Percentiles rank a stretch among this genome's conserved stretches.
Evolutionary conservation across 2,329 filamentous ascomycete species (phyloP).

Genomic region (Xylaria sp.): DNA sequence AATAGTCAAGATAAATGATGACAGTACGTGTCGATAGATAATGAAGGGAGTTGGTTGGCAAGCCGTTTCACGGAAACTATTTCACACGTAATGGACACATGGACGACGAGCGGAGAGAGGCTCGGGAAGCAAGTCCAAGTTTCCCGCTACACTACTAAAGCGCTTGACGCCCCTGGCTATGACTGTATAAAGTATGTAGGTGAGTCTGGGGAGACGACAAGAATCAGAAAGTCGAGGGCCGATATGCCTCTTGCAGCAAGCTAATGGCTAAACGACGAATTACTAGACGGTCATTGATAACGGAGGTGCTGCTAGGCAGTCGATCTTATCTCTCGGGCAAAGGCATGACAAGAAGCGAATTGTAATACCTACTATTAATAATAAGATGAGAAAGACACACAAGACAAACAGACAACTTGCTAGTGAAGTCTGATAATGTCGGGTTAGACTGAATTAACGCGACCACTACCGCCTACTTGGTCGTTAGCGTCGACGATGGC

Average conservation of each 20-base stretch:
- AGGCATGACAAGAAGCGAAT: slow-evolving; percentile 41
- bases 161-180: slow-evolving; percentile 16
- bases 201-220: slow-evolving; percentile 17
- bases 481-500: slow-evolving; percentile 15
- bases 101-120: slow-evolving; percentile 9
- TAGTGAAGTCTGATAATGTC: slow-evolving; percentile 25
- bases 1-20: slow-evolving; percentile 1
- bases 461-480: slow-evolving; percentile 19
- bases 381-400: slow-evolving; percentile 11
- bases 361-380: slow-evolving; percentile 34
- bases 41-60: slow-evolving; percentile 10
- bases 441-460: slow-evolving; percentile 7
- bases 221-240: slow-evolving; percentile 20
- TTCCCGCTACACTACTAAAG: slow-evolving; percentile 22
- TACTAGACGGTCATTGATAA: slow-evolving; percentile 40
- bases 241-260: slow-evolving; percentile 34
- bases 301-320: slow-evolving; percentile 14
- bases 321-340: slow-evolving; percentile 40
- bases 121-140: slow-evolving; percentile 11
- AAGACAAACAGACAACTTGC: slow-evolving; percentile 18
- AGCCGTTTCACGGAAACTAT: slow-evolving; percentile 10
- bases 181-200: slow-evolving; percentile 25
- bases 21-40: slow-evolving; percentile 9
- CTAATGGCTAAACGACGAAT: slow-evolving; percentile 35
- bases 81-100: slow-evolving; percentile 18